phyloP scores from a whole-genome alignment of 345 rosid species.

The Salix koriyanagi region DNA sequence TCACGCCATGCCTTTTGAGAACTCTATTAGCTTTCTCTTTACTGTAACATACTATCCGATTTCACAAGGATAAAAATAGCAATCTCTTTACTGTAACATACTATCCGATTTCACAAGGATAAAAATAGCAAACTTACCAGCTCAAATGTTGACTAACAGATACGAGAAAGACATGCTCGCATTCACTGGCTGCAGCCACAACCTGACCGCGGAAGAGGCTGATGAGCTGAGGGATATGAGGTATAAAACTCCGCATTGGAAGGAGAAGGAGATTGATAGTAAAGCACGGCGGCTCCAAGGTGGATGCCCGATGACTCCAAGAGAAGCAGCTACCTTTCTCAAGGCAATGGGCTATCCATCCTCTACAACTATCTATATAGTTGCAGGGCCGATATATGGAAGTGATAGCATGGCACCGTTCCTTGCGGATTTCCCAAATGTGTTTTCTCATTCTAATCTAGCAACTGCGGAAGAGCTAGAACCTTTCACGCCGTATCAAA shows the following conservation, averaged over 20 bases:
- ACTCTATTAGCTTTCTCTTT: not conserved
- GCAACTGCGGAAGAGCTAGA: slow-evolving; percentile 80
- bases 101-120: not conserved
- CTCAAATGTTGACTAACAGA: slow-evolving; percentile 39
- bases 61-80: not conserved
- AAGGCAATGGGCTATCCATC: slow-evolving; percentile 96
- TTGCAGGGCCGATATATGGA: slow-evolving; percentile 87
- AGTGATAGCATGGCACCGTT: slow-evolving; percentile 73
- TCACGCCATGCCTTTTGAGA: no score
- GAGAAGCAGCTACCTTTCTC: slow-evolving; percentile 90
- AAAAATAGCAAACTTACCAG: not conserved
- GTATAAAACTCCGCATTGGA: slow-evolving; percentile 80
- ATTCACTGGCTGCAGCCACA: slow-evolving; percentile 95
- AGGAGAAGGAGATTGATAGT: slow-evolving; percentile 94
- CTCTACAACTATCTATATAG: slow-evolving; percentile 77
- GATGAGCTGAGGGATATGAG: slow-evolving; percentile 79
- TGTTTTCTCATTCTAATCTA: slow-evolving; percentile 68
- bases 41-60: not conserved
- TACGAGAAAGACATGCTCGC: slow-evolving; percentile 99
- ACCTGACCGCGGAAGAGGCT: slow-evolving; percentile 68
- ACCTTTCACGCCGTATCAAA: slow-evolving; percentile 67
- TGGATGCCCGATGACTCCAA: slow-evolving; percentile 96
- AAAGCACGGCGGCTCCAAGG: slow-evolving; percentile 61
- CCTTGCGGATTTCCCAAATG: slow-evolving; percentile 75
- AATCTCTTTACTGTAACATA: not conserved